Evolutionary conservation across 2,329 filamentous ascomycete species (phyloP), one percentile per base, ranked within the genome.

Genomic region (Phialophora tarda): DNA sequence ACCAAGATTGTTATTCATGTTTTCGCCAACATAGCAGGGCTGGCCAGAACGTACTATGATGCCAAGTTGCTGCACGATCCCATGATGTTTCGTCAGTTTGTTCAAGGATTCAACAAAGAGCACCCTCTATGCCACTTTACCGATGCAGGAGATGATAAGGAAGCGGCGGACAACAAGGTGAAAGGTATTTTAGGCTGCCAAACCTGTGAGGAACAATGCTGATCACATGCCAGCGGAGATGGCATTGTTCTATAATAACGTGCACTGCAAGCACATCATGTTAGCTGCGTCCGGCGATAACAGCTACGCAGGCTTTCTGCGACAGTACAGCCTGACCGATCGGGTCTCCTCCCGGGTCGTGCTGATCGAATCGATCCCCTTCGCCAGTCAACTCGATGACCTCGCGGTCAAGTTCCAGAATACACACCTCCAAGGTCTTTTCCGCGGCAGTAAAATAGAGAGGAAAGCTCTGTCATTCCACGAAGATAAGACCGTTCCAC

Each of bases 141-240:
- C 26, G 78, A 81, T 72, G 79, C 77, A 10, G 80, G 79, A 5
- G 74, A 77, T 62, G 79, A 79, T 10, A 81, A 81, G 62, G 79
- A 81, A 65, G 81, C 79, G 55, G 73, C 78, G 1, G 80, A 81
- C 69, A 75, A 76, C 41, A 81, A 81, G 60, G 69, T 82, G 21
- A 76, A 76, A 75, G 79, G 79, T 80, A 59, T 10, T 41, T 47
- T 23, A 17, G 11, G n/a, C 7, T 54, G 12, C 8, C 11, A 1
- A 24, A 14, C n/a, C n/a, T 61, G 17, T 26, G 17, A 24, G 51
- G 50, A n/a, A n/a, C 26, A 11, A n/a, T n/a, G 44, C 62, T 67
- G 58, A 69, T 24, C 34, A n/a, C 7, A 11, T 34, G 23, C 17
- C 34, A 68, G 66, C 48, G 47, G 48, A 64, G 47, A 34, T 70